phyloP scores from a whole-genome alignment of 192 early-diverging fungal genomes.

The Coemansia sp. region DNA sequence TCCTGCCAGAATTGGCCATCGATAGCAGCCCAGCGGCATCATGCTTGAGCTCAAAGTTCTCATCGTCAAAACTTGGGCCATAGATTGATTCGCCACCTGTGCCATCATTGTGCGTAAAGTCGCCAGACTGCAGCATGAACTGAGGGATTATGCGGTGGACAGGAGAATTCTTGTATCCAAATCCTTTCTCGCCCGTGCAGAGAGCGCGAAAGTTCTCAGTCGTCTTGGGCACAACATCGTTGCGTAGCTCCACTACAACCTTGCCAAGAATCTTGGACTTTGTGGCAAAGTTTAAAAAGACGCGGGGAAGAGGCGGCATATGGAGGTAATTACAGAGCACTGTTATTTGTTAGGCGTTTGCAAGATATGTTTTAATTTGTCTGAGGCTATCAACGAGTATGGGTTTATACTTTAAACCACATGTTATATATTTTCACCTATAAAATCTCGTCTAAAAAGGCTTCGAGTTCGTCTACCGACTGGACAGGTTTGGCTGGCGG shows the following conservation, averaged over 20 bases:
- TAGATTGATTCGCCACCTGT: constrained; percentile 84
- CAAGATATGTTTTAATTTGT: too few relatives aligned
- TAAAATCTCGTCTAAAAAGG: constrained; percentile 40
- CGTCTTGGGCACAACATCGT: constrained; percentile 85
- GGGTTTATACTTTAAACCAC: not conserved
- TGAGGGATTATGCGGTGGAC: constrained; percentile 89
- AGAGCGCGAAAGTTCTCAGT: constrained; percentile 91
- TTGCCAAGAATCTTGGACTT: constrained; percentile 23
- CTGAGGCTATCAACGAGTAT: not conserved
- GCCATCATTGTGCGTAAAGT: constrained; percentile 75
- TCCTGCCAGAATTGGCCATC: constrained; percentile 78
- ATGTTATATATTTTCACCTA: not conserved
- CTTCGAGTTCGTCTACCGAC: constrained; percentile 40
- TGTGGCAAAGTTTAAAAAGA: constrained; percentile 54
- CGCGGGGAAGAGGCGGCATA: constrained; percentile 5
- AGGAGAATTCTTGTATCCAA: constrained; percentile 64
- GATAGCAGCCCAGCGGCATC: constrained; percentile 66
- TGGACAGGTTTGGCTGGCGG: not conserved
- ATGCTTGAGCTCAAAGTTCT: constrained; percentile 74
- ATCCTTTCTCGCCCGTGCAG: constrained; percentile 48
- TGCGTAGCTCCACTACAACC: constrained; percentile 56
- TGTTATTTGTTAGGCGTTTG: not conserved
- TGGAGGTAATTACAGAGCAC: not conserved
- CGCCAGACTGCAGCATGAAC: constrained; percentile 92
- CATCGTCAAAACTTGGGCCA: constrained; percentile 75